These are phyloP conservation scores for Exophiala oligosperma DNA, from an alignment of 2,329 filamentous ascomycete species.

Conservation along the genomic window DNA sequence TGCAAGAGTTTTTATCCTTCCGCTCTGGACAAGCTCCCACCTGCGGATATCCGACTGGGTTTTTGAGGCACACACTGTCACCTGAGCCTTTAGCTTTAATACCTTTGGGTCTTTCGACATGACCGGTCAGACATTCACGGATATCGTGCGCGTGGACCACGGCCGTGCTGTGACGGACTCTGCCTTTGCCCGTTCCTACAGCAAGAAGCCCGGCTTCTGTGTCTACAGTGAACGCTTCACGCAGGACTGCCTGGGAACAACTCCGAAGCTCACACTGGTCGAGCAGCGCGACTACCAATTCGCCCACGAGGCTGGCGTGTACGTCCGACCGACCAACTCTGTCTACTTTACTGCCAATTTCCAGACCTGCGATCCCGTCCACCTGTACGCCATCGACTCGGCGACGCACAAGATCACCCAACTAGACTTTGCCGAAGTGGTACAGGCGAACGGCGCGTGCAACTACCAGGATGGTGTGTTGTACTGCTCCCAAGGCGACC, in stretches of 20 bases:
- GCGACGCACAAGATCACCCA: background rate
- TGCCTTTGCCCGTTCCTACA: background rate
- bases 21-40: no score
- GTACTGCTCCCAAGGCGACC: constrained; percentile 8
- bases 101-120: background rate
- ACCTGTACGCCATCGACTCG: constrained; percentile 1
- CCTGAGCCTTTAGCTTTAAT: background rate
- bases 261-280: background rate
- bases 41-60: no score
- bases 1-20: no score
- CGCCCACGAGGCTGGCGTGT: constrained; percentile 1
- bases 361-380: constrained; percentile 1
- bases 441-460: constrained; percentile 3
- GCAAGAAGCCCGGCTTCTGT: background rate
- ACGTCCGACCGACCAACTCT: background rate
- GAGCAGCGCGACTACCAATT: background rate
- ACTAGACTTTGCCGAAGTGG: background rate
- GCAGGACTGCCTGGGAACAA: background rate
- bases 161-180: constrained; percentile 1
- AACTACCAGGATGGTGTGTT: constrained; percentile 4
- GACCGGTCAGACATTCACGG: background rate
- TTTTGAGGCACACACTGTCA: no score
- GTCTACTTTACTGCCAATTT: constrained; percentile 3
- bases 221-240: background rate
- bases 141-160: background rate